These are phyloP conservation scores for Melaleuca alternifolia DNA, from an alignment of 345 rosid species.

Conservation along the genomic window DNA sequence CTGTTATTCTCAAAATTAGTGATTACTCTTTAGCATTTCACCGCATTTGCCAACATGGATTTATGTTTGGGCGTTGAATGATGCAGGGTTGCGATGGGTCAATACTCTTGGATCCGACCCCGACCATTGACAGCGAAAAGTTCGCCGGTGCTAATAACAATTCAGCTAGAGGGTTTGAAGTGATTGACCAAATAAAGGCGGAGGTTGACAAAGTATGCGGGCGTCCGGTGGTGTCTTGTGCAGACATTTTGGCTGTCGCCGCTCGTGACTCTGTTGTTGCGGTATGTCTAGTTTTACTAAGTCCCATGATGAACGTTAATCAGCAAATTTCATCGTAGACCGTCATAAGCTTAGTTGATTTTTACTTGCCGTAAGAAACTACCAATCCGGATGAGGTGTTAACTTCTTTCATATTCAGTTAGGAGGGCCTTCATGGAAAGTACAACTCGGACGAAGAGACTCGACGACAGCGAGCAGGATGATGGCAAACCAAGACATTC, in stretches of 20 bases:
- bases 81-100: slow-evolving; percentile 68
- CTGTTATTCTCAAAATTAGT: neutral
- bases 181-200: slow-evolving; percentile 42
- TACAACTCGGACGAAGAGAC: slow-evolving; percentile 29
- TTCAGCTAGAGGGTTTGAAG: slow-evolving; percentile 44
- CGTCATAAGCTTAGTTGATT: neutral
- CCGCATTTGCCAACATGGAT: neutral
- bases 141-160: slow-evolving; percentile 15
- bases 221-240: slow-evolving; percentile 41
- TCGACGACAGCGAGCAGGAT: slow-evolving; percentile 16
- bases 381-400: neutral
- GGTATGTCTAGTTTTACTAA: slow-evolving; percentile 8
- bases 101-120: slow-evolving; percentile 37
- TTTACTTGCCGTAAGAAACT: neutral
- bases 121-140: slow-evolving; percentile 48
- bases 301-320: neutral
- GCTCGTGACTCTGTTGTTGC: slow-evolving; percentile 47
- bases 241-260: slow-evolving; percentile 47
- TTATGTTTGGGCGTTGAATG: neutral
- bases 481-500: slow-evolving; percentile 9
- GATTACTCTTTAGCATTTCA: neutral
- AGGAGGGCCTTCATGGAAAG: slow-evolving; percentile 36
- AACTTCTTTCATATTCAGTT: slow-evolving; percentile 5
- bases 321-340: neutral
- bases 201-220: slow-evolving; percentile 43